Evolutionary conservation across 768 basidiomycete genomes (phyloP).

Genomic region (Leccinum subtestaceum): DNA sequence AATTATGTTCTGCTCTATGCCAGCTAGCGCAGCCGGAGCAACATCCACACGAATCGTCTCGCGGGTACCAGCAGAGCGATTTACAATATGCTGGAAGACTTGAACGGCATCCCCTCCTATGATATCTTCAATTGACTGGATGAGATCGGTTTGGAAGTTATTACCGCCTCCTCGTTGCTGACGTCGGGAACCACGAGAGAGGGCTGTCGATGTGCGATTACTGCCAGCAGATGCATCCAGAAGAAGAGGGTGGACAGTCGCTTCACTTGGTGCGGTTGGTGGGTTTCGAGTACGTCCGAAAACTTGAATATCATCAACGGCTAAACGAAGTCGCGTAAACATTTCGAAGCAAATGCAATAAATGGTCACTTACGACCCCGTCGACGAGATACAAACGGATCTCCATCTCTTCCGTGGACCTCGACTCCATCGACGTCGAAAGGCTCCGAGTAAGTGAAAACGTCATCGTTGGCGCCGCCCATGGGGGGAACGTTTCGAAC

Average conservation of each 20-base stretch:
- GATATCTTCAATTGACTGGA: conserved; percentile 77
- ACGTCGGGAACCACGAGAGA: conserved; percentile 51
- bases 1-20: conserved; percentile 55
- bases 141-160: conserved; percentile 52
- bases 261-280: conserved; percentile 55
- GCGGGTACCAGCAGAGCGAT: conserved; percentile 50
- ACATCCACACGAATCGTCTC: conserved; percentile 80
- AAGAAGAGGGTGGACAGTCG: conserved; percentile 80
- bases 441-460: conserved; percentile 55
- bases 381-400: conserved; percentile 50
- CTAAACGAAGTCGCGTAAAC: conserved; percentile 23
- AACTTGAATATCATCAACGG: conserved; percentile 55
- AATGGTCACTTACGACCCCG: conserved; percentile 36
- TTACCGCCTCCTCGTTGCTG: conserved; percentile 51
- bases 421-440: conserved; percentile 46
- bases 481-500: conserved; percentile 31
- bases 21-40: conserved; percentile 59
- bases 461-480: conserved; percentile 40
- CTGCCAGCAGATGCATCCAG: conserved; percentile 54
- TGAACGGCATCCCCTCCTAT: conserved; percentile 81
- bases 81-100: conserved; percentile 79
- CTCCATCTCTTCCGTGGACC: conserved; percentile 41
- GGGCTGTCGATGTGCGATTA: conserved; percentile 43
- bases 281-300: conserved; percentile 61
- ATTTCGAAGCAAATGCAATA: neutral